A percentile compares a stretch with the other conserved stretches of the same genome.
Conservation (phyloP, 78 protist species). For the Dictyostelium purpureum region DNA sequence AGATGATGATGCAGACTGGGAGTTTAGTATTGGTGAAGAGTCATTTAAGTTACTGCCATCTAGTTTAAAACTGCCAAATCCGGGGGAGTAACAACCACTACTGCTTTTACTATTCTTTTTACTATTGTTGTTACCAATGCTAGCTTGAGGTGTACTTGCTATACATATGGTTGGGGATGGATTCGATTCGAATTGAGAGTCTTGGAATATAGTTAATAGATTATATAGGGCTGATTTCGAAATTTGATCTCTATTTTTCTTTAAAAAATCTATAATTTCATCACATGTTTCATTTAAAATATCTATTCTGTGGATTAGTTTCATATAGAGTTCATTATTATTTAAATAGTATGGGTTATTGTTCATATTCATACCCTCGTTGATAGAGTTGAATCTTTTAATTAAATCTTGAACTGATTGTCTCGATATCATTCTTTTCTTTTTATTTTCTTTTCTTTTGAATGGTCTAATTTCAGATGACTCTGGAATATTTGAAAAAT, state of each 20-base stretch:
- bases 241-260: background rate
- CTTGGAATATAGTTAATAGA: background rate
- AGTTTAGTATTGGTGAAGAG: background rate
- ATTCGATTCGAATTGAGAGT: background rate
- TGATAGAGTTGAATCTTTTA: background rate
- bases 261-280: background rate
- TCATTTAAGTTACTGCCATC: too few species aligned
- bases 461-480: background rate
- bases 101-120: background rate
- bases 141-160: background rate
- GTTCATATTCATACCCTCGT: background rate
- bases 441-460: background rate
- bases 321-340: background rate
- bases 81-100: background rate
- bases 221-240: background rate
- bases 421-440: slow-evolving; percentile 27
- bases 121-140: background rate
- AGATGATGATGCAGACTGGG: background rate
- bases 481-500: background rate
- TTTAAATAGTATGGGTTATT: background rate
- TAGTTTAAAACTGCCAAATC: background rate
- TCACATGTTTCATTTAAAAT: slow-evolving; percentile 24
- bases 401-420: slow-evolving; percentile 26
- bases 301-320: slow-evolving; percentile 34
- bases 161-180: background rate